A percentile compares a stretch with the other conserved stretches of the same genome.
Evolutionary conservation across 2,329 filamentous ascomycete genomes (phyloP).

Genomic region (Paraphaeosphaeria sporulosa): DNA sequence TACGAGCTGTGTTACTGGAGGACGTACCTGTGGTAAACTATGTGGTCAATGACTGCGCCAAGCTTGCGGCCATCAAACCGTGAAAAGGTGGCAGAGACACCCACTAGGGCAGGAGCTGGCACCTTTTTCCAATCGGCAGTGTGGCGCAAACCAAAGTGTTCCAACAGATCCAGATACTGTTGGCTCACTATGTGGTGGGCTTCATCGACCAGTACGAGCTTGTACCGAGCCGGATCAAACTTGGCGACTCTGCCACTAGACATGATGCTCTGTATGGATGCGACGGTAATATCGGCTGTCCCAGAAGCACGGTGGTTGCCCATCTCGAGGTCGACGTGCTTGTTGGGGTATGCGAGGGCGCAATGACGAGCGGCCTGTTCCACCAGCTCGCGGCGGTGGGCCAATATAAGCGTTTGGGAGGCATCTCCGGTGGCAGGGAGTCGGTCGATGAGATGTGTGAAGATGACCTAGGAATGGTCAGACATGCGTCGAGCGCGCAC

Average conservation of each 20-base stretch:
- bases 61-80: slow-evolving; percentile 84
- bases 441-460: slow-evolving; percentile 90
- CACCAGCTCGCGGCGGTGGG: slow-evolving; percentile 90
- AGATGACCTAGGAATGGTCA: slow-evolving; percentile 73
- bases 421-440: slow-evolving; percentile 67
- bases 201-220: slow-evolving; percentile 92
- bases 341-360: slow-evolving; percentile 77
- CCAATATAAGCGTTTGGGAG: slow-evolving; percentile 85
- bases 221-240: slow-evolving; percentile 81
- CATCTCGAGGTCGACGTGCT: slow-evolving; percentile 91
- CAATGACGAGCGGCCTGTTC: slow-evolving; percentile 94
- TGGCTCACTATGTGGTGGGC: slow-evolving; percentile 94
- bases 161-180: slow-evolving; percentile 76
- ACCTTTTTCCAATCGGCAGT: slow-evolving; percentile 46
- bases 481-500: background rate
- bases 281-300: slow-evolving; percentile 88
- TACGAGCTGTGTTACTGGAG: no score
- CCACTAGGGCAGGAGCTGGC: slow-evolving; percentile 69
- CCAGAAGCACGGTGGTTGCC: slow-evolving; percentile 78
- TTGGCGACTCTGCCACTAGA: slow-evolving; percentile 80
- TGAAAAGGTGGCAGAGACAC: slow-evolving; percentile 84
- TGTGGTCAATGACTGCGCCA: slow-evolving; percentile 88
- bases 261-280: slow-evolving; percentile 84
- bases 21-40: slow-evolving; percentile 83
- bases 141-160: slow-evolving; percentile 77